Base-by-base conservation (phyloP, 495 filamentous ascomycete genomes). In the Staphylotrichum tortipilum region DNA sequence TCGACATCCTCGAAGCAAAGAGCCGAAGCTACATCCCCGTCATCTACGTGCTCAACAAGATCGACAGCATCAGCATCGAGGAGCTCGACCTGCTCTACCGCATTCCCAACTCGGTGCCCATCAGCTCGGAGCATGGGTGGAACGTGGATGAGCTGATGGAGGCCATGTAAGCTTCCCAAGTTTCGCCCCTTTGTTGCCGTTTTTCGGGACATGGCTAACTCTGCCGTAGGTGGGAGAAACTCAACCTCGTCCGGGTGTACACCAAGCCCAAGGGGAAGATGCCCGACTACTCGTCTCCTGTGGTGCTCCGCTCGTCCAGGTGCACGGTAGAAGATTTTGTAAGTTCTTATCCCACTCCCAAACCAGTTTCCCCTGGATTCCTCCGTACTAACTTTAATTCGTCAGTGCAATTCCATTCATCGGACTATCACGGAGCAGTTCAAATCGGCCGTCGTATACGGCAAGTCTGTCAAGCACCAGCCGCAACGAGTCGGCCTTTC, bases 41-140 rank as follows among this genome's bases (percentile, higher is more conserved):
- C 51, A 85, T 98, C 40, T 98, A 98, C 74, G 91, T 94, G 4
- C 76, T 98, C 64, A 98, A 98, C 78, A 98, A 98, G 75, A 98
- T 98, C 55, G 92, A 98, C 68, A 82, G 90, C 34, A 96, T 98
- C 60, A 88, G 88, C 35, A 96, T 98, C 60, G 90, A 98, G 67
- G 92, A 98, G 66, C 74, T 98, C 53, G 92, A 98, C 67, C 73
- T 98, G 41, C 73, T 98, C 23, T 98, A 98, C 68, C 81, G 92
- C 39, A 98, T 98, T 54, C 92, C 92, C 33, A 92, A 97, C 67
- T 88, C 92, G 29, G 89, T 88, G 50, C 92, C 92, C 14, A 96
- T 98, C 69, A 95, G 88, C 65, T 89, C 91, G 42, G 92, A 97
- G 68, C 89, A 96, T 68, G 94, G 91, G 31, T 98, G 92, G 92